phyloP scores from a whole-genome alignment of 2,329 filamentous ascomycete species.

The Exserohilum rostratum region DNA sequence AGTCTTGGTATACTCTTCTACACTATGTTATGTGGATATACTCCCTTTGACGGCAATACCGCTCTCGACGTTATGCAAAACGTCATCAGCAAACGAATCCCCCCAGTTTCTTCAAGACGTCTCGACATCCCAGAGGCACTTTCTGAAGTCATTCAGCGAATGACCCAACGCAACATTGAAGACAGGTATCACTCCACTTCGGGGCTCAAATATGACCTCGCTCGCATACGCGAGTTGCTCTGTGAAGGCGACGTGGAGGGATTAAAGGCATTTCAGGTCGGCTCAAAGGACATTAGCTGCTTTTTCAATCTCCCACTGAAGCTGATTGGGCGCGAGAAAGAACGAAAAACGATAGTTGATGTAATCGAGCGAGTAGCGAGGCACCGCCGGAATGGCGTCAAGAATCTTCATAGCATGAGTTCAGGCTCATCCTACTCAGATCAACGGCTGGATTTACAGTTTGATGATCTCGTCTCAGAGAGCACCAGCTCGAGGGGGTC shows the following conservation, averaged over 20 bases:
- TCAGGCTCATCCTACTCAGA: constrained; percentile 62
- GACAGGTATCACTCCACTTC: constrained; percentile 91
- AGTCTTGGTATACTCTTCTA: constrained; percentile 89
- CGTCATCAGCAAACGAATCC: constrained; percentile 79
- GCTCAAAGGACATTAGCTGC: constrained; percentile 84
- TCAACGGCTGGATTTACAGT: constrained; percentile 55
- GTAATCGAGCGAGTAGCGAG: constrained; percentile 78
- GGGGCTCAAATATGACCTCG: constrained; percentile 81
- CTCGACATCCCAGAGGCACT: constrained; percentile 85
- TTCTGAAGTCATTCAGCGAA: constrained; percentile 84
- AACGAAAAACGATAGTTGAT: constrained; percentile 70
- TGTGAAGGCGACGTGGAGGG: constrained; percentile 74
- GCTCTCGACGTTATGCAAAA: constrained; percentile 92
- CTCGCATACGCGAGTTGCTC: constrained; percentile 74
- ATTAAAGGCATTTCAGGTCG: constrained; percentile 76
- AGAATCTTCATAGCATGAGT: constrained; percentile 57
- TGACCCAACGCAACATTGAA: constrained; percentile 84
- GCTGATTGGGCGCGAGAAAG: constrained; percentile 79
- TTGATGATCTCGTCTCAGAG: constrained; percentile 58
- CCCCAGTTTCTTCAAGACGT: constrained; percentile 75
- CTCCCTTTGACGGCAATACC: constrained; percentile 78
- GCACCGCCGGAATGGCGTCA: constrained; percentile 59
- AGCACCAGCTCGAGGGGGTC: constrained; percentile 63
- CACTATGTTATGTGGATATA: constrained; percentile 71
- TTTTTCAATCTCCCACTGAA: constrained; percentile 84